Percentiles rank a stretch among this genome's conserved stretches.
Conservation (phyloP, 176 grass and related monocot genomes). For the Tuctoria greenei region DNA sequence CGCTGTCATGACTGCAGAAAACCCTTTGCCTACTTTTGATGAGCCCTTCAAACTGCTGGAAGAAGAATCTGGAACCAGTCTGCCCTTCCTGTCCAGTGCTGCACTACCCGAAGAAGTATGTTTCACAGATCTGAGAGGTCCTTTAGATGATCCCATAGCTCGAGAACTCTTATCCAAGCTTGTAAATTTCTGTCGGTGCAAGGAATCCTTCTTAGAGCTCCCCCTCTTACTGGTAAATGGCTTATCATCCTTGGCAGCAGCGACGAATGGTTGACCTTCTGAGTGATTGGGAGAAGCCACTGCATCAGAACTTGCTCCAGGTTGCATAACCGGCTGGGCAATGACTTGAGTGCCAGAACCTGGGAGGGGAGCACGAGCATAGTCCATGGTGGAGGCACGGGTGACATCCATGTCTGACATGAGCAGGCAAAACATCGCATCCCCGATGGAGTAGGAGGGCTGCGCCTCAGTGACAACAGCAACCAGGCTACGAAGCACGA, state of each 20-base stretch:
- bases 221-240: slow-evolving; percentile 54
- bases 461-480: slow-evolving; percentile 61
- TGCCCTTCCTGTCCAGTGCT: slow-evolving; percentile 73
- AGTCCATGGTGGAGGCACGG: slow-evolving; percentile 68
- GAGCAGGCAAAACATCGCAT: slow-evolving; percentile 89
- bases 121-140: slow-evolving; percentile 68
- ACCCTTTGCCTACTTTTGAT: slow-evolving; percentile 59
- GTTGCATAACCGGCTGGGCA: slow-evolving; percentile 39
- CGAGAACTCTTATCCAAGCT: slow-evolving; percentile 85
- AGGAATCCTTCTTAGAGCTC: slow-evolving; percentile 70
- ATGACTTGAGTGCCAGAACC: slow-evolving; percentile 38
- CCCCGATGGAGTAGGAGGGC: slow-evolving; percentile 76
- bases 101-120: slow-evolving; percentile 51
- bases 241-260: slow-evolving; percentile 58
- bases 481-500: slow-evolving; percentile 65
- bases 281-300: slow-evolving; percentile 41
- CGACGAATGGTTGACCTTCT: slow-evolving; percentile 63
- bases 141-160: slow-evolving; percentile 85
- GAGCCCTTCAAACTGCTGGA: slow-evolving; percentile 58
- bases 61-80: slow-evolving; percentile 53
- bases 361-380: slow-evolving; percentile 28
- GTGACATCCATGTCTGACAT: slow-evolving; percentile 84
- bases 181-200: slow-evolving; percentile 81
- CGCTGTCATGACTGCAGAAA: slow-evolving; percentile 48
- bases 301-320: slow-evolving; percentile 31